These are phyloP conservation scores for Endothia cerciana DNA, from an alignment of 2,329 filamentous ascomycete species.

Conservation along the genomic window DNA sequence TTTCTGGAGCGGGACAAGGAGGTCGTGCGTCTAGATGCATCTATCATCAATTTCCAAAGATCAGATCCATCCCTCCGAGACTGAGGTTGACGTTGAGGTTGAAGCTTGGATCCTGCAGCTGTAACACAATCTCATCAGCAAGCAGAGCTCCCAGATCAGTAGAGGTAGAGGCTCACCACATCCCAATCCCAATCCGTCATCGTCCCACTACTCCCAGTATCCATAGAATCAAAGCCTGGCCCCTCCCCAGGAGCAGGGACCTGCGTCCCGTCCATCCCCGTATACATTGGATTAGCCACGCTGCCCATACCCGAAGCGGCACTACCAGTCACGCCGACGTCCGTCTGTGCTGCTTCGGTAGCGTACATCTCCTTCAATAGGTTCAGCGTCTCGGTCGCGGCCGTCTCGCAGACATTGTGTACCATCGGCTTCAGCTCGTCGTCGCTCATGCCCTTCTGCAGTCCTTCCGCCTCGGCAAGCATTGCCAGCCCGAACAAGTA, in stretches of 20 bases:
- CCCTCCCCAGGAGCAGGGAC: background rate
- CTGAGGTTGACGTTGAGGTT: conserved; percentile 32
- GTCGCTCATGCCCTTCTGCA: conserved; percentile 41
- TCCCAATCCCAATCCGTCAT: conserved; percentile 33
- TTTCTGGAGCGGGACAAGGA: background rate
- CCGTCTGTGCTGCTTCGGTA: conserved; percentile 26
- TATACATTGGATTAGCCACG: conserved; percentile 2
- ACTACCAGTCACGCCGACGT: background rate
- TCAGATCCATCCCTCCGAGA: conserved; percentile 26
- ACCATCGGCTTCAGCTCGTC: conserved; percentile 41
- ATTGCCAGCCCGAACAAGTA: conserved; percentile 48
- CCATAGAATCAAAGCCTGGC: background rate
- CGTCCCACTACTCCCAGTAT: conserved; percentile 6
- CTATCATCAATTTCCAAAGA: conserved; percentile 21
- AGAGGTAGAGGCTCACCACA: conserved; percentile 28
- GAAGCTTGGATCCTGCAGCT: conserved; percentile 33
- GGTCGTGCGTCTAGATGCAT: background rate
- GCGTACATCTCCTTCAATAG: conserved; percentile 40
- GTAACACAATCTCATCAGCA: conserved; percentile 2
- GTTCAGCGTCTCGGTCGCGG: conserved; percentile 39
- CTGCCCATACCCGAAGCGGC: background rate
- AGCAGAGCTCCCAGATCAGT: background rate
- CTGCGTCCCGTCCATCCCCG: background rate
- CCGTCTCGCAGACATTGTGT: conserved; percentile 39
- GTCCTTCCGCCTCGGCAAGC: conserved; percentile 46